Conservation (phyloP, 345 rosid genomes). For the Luvunga scandens region DNA sequence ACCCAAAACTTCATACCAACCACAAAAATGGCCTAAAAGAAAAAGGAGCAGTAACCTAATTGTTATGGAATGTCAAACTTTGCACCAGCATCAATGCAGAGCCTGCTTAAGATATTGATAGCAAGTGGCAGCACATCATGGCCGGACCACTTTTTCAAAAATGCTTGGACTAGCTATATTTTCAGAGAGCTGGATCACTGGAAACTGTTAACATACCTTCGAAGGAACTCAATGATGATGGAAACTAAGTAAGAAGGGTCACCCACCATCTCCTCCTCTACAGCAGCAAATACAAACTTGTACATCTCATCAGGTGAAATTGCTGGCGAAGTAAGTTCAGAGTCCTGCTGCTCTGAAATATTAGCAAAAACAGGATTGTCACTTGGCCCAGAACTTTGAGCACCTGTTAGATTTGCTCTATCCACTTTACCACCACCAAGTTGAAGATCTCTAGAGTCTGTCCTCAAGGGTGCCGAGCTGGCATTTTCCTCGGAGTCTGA, state of each 20-base stretch:
- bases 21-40: not conserved
- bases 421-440: conserved; percentile 30
- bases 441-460: conserved; percentile 29
- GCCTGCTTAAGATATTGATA: not conserved
- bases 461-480: conserved; percentile 32
- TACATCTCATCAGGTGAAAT: conserved; percentile 96
- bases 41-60: not conserved
- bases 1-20: not conserved
- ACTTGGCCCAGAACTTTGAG: conserved; percentile 37
- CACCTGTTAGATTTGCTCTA: conserved; percentile 25
- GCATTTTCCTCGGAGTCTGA: conserved; percentile 54
- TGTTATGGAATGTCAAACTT: not conserved
- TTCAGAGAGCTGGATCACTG: conserved; percentile 9
- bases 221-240: conserved; percentile 80
- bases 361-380: conserved; percentile 48
- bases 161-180: not conserved
- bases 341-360: conserved; percentile 56
- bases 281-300: conserved; percentile 74
- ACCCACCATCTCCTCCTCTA: conserved; percentile 82
- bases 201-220: conserved; percentile 50
- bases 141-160: not conserved
- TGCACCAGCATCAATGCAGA: not conserved
- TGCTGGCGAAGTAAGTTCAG: conserved; percentile 70
- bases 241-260: conserved; percentile 85
- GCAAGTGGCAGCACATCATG: not conserved